Evolutionary conservation across 345 rosid genomes (phyloP), one percentile per base, ranked within the genome.

Genomic region (Melaleuca quinquenervia): DNA sequence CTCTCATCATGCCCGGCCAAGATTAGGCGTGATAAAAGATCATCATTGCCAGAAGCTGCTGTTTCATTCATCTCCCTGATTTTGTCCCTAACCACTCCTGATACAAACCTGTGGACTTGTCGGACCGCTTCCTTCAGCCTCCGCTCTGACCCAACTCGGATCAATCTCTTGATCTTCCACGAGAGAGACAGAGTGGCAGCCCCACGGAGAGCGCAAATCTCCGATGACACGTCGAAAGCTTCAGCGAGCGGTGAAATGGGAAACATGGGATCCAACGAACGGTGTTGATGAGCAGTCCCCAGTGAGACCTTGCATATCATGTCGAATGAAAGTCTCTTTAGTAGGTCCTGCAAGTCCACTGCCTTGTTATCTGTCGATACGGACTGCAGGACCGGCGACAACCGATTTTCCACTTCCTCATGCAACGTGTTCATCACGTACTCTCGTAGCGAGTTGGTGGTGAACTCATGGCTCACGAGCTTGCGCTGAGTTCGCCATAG

Each of bases 161-260:
- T 82, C 90, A 85, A 89, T 53, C 91, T 90, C 89, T 96, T 92
- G 1, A 95, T 54, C 93, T 93, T 96, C 96, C 98, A 95, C 26
- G 91, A 88, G 49, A 93, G 24, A 29, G 89, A 87, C 84, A 92
- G 82, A 29, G 92, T 89, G 3, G 94, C 96, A 5, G 89, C 89
- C 27, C 94, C 93, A 16, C 97, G 95, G 85, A 89, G 84, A 14
- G 94, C 93, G 7, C 92, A 92, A n/a, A 94, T 89, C 90, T 88
- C 93, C 2, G 95, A 93, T 0, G 93, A 93, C 55, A 90, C 76
- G 64, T 95, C 96, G 22, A 96, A 87, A 49, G 96, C 96, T 64
- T 53, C 82, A 11, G 88, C 90, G 3, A 93, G 87, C 12, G 90
- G 88, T 2, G 90, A 90, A 64, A 48, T 84, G 0, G 91, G 92